phyloP scores from a whole-genome alignment of 345 rosid genomes.

The Populus pruinosa region DNA sequence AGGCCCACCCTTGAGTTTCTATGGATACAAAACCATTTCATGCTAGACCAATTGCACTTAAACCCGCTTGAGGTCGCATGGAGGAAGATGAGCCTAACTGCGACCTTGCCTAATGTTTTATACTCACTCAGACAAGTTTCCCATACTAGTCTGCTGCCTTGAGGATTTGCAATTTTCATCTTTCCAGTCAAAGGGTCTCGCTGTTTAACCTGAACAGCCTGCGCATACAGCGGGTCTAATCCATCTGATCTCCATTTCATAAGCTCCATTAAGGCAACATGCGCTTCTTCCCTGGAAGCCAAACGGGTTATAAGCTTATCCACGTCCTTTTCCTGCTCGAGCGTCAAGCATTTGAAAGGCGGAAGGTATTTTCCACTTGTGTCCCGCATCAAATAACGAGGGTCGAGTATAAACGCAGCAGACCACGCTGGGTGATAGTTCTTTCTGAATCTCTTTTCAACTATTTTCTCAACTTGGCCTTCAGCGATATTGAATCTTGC shows the following conservation, averaged over 20 bases:
- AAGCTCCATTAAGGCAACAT: conserved; percentile 55
- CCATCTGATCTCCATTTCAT: conserved; percentile 69
- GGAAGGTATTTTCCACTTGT: conserved; percentile 52
- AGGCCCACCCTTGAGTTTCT: conserved; percentile 36
- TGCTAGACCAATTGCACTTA: conserved; percentile 43
- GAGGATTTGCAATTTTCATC: conserved; percentile 58
- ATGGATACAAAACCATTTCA: conserved; percentile 40
- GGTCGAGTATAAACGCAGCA: conserved; percentile 57
- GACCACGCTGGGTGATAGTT: conserved; percentile 64
- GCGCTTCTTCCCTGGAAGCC: conserved; percentile 51
- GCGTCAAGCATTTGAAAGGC: conserved; percentile 52
- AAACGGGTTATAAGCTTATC: conserved; percentile 48
- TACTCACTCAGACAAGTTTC: conserved; percentile 56
- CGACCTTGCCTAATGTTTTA: conserved; percentile 51
- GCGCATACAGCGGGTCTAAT: conserved; percentile 54
- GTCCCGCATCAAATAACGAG: conserved; percentile 43
- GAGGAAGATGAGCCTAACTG: conserved; percentile 51
- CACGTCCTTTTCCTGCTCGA: conserved; percentile 56
- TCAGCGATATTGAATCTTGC: conserved; percentile 38
- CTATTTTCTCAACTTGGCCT: conserved; percentile 42
- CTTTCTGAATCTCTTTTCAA: conserved; percentile 52
- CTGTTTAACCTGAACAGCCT: conserved; percentile 59
- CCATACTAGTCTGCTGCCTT: conserved; percentile 62
- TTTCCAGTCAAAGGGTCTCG: conserved; percentile 50
- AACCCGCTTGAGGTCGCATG: conserved; percentile 53